Base-by-base conservation (phyloP, 495 filamentous ascomycete species). In the Tuber melanosporum region DNA sequence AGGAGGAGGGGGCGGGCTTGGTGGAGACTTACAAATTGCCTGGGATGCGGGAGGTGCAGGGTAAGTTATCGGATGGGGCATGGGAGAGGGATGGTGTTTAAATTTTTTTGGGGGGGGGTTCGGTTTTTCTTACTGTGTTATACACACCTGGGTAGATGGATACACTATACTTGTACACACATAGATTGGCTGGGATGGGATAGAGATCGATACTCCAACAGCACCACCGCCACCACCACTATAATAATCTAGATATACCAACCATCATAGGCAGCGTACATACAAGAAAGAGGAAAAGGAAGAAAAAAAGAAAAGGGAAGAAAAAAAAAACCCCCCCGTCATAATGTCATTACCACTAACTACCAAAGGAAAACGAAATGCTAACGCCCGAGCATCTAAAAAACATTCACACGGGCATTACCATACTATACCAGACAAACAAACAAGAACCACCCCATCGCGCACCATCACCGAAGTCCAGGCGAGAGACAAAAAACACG, bases 1-100 rank as follows among this genome's bases (percentile, higher is more conserved):
- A 97, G 77, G 92, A 97, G 83, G 89, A 90, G 0, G 91, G 91
- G 82, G 87, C 86, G 0, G 87, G 89, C 10, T 84, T 89, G 32
- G 90, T 87, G 22, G 91, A 92, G 82, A 92, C 90, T 3, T 93
- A 89, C 85, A 84, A 84, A 22, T 82, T 84, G 72, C 90, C 90
- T 75, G 88, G 89, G 14, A 83, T 82, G 3, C 84, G 82, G 1
- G 86, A 86, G 81, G 84, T 86, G 45, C 88, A 90, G 79, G 91
- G 90, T 41, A 86, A 85, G 77, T 90, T 91, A 88, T 83, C 85
- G 57, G 91, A 92, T 85, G 90, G 88, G 41, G 91, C 89, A 62
- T 88, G 87, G 85, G 45, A 90, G 49, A 88, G 88, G 77, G 91
- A 92, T 85, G 57, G 32, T 36, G 57, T 36, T 36, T 66, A 36